Evolutionary conservation across 2,329 filamentous ascomycete species (phyloP).

Genomic region (Epichloe amarillans): DNA sequence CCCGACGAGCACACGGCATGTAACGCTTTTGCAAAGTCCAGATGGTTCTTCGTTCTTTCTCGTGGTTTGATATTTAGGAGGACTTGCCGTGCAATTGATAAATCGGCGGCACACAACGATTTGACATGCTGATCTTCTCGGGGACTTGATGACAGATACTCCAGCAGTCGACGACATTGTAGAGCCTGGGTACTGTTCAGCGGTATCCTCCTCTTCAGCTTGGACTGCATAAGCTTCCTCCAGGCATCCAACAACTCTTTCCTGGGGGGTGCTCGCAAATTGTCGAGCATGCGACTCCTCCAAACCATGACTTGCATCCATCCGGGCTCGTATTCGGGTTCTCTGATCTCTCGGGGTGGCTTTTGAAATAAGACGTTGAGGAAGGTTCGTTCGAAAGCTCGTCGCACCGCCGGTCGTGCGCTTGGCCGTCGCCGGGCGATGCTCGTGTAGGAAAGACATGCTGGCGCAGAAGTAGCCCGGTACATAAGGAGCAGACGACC

Average conservation of each 20-base stretch:
- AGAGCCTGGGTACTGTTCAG: conserved; percentile 55
- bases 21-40: conserved; percentile 32
- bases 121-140: conserved; percentile 15
- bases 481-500: conserved; percentile 26
- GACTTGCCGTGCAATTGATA: conserved; percentile 31
- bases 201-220: conserved; percentile 31
- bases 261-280: conserved; percentile 55
- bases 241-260: conserved; percentile 54
- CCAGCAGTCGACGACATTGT: conserved; percentile 41
- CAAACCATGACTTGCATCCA: conserved; percentile 59
- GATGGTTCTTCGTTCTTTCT: conserved; percentile 30
- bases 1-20: conserved; percentile 19
- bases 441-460: conserved; percentile 20
- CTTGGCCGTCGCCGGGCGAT: conserved; percentile 16
- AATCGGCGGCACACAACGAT: conserved; percentile 25
- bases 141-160: conserved; percentile 33
- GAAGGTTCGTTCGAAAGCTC: conserved; percentile 31
- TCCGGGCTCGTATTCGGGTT: conserved; percentile 54
- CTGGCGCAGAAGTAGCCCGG: conserved; percentile 18
- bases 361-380: conserved; percentile 47
- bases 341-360: conserved; percentile 44
- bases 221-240: conserved; percentile 46
- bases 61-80: conserved; percentile 27
- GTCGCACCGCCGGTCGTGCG: conserved; percentile 11
- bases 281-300: conserved; percentile 46